phyloP scores from a whole-genome alignment of 352 stramenopile species.

The Pythium apleroticum region DNA sequence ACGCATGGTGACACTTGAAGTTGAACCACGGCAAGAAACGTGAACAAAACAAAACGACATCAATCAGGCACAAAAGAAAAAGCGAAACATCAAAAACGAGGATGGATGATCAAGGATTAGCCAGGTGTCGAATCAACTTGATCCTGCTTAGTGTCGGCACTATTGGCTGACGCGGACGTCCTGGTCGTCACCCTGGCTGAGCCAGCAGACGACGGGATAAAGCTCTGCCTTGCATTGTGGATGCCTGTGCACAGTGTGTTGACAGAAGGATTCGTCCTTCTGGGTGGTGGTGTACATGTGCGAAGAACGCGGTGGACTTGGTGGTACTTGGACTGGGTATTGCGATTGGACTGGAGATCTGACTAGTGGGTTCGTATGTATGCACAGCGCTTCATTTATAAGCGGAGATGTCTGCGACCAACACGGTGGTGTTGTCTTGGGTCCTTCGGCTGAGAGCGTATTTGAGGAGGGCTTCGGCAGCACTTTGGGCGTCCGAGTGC shows the following conservation, averaged over 20 bases:
- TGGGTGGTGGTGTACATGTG: neutral
- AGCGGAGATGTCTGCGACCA: conserved; percentile 66
- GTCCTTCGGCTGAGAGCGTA: conserved; percentile 56
- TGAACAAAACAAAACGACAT: neutral
- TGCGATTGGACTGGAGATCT: neutral
- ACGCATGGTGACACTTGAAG: neutral
- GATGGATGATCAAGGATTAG: neutral
- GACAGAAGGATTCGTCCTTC: too few relatives aligned
- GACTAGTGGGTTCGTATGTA: neutral
- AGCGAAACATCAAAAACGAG: neutral
- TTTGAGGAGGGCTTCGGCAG: conserved; percentile 57
- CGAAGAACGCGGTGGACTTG: neutral
- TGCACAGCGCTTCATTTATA: conserved; percentile 35
- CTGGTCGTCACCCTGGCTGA: too few relatives aligned
- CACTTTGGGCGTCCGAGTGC: conserved; percentile 53
- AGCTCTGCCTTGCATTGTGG: too few relatives aligned
- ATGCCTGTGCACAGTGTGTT: neutral
- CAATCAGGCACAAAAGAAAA: neutral
- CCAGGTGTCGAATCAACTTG: too few relatives aligned
- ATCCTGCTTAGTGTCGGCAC: too few relatives aligned
- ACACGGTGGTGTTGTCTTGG: conserved; percentile 78
- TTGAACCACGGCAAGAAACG: neutral
- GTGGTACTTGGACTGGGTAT: neutral
- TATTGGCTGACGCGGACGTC: too few relatives aligned
- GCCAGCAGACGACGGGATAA: too few relatives aligned